These are phyloP conservation scores for Casuarina cunninghamiana DNA, from an alignment of 306 rosid genomes.

Conservation along the genomic window DNA sequence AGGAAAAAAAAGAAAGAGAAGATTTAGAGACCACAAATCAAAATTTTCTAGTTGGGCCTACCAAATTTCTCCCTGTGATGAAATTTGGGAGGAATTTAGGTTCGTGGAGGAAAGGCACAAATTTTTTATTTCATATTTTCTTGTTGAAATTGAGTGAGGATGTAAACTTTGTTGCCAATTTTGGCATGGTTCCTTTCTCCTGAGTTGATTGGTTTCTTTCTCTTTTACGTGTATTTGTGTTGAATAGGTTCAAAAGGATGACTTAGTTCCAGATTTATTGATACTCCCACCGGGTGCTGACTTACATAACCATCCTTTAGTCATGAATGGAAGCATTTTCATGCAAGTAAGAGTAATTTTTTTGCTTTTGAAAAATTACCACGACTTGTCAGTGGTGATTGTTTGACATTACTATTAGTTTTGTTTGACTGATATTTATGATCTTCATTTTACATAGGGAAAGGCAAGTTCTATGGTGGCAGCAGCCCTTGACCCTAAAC, in stretches of 20 bases:
- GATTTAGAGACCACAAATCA: not conserved
- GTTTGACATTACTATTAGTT: conserved; percentile 4
- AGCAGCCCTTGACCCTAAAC: conserved; percentile 79
- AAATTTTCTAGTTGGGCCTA: not conserved
- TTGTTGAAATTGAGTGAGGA: not conserved
- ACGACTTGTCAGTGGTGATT: not conserved
- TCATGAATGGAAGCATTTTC: conserved; percentile 75
- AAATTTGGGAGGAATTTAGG: not conserved
- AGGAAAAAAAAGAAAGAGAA: not conserved
- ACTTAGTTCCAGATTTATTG: conserved; percentile 73
- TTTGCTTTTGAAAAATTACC: not conserved
- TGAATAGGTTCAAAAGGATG: conserved; percentile 73
- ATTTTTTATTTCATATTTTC: not conserved
- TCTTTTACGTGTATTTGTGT: conserved; percentile 16
- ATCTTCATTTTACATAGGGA: conserved; percentile 50
- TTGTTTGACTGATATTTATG: conserved; percentile 18
- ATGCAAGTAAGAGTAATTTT: conserved; percentile 66
- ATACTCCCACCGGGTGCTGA: conserved; percentile 83
- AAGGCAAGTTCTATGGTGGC: conserved; percentile 98
- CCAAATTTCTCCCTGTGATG: not conserved
- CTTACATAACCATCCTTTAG: conserved; percentile 80
- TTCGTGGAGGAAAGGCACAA: not conserved
- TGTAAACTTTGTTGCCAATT: conserved; percentile 4
- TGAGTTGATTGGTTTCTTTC: not conserved
- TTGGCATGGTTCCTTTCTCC: not conserved